A percentile compares a stretch with the other conserved stretches of the same genome.
Evolutionary conservation across 192 early-diverging fungal species (phyloP).

Genomic region (Entomortierella parvispora): DNA sequence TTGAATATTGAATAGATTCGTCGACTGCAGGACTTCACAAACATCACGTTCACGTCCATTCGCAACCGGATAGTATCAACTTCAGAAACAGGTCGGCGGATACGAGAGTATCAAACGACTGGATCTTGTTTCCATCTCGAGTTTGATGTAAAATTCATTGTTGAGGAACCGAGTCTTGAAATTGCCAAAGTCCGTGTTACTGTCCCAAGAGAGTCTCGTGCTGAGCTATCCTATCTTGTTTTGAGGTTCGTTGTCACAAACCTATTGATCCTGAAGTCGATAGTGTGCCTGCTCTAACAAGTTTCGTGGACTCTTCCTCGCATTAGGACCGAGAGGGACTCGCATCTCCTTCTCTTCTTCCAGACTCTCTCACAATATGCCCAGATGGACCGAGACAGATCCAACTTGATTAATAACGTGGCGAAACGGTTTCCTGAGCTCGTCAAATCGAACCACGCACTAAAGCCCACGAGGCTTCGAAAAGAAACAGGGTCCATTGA

Average conservation of each 20-base stretch:
- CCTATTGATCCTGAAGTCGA: not conserved
- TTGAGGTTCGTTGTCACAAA: constrained; percentile 6
- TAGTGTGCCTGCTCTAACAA: too few species aligned
- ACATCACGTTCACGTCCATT: constrained; percentile 36
- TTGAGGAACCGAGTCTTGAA: constrained; percentile 24
- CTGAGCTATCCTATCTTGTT: constrained; percentile 19
- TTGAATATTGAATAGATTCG: constrained; percentile 19
- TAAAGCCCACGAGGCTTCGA: not conserved
- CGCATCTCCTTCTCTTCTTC: constrained; percentile 33
- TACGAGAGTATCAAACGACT: constrained; percentile 17
- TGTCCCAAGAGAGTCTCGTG: constrained; percentile 6
- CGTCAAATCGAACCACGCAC: constrained; percentile 19
- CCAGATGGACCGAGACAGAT: constrained; percentile 43
- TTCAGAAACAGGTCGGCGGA: not conserved
- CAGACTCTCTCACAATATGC: constrained; percentile 23
- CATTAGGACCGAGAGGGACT: constrained; percentile 12
- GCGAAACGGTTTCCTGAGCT: constrained; percentile 35
- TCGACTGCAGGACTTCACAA: constrained; percentile 27
- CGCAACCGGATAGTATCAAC: constrained; percentile 9
- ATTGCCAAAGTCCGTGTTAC: constrained; percentile 11
- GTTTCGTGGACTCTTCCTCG: too few species aligned
- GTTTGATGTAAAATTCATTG: constrained; percentile 29
- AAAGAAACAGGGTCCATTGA: not conserved
- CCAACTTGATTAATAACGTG: constrained; percentile 16
- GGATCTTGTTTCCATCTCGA: constrained; percentile 31